phyloP scores from a whole-genome alignment of 805 yeast species.

The Wickerhamiella alocasiicola region DNA sequence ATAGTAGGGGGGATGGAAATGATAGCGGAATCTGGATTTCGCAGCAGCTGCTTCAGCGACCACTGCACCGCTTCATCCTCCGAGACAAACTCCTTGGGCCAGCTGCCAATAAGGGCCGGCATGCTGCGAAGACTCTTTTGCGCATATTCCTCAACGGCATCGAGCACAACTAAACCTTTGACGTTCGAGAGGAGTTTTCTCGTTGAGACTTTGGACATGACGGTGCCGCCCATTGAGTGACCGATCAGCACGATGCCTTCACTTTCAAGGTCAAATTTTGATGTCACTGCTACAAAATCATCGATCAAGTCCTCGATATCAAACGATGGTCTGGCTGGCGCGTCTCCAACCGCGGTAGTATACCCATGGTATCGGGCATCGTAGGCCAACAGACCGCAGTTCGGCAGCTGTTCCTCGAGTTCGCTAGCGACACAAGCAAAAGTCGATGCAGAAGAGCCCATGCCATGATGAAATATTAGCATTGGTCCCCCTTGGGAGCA shows the following conservation, averaged over 20 bases:
- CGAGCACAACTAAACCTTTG: slow-evolving; percentile 66
- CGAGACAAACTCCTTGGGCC: slow-evolving; percentile 50
- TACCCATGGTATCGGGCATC: slow-evolving; percentile 84
- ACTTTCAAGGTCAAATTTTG: slow-evolving; percentile 15
- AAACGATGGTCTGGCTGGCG: slow-evolving; percentile 30
- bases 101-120: slow-evolving; percentile 47
- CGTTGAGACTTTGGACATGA: slow-evolving; percentile 44
- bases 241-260: slow-evolving; percentile 51
- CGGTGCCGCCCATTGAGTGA: slow-evolving; percentile 88
- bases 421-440: slow-evolving; percentile 43
- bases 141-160: slow-evolving; percentile 92
- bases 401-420: slow-evolving; percentile 27
- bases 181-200: slow-evolving; percentile 23
- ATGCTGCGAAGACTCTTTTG: slow-evolving; percentile 53
- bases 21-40: slow-evolving; percentile 48
- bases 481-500: slow-evolving; percentile 41
- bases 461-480: slow-evolving; percentile 82
- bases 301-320: slow-evolving; percentile 39
- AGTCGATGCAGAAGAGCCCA: slow-evolving; percentile 78
- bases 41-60: slow-evolving; percentile 39
- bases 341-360: slow-evolving; percentile 26
- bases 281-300: slow-evolving; percentile 46
- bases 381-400: slow-evolving; percentile 55
- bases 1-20: slow-evolving; percentile 70
- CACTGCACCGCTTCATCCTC: slow-evolving; percentile 59